Evolutionary conservation across 2,329 filamentous ascomycete species (phyloP).

Genomic region (Massarina eburnea): DNA sequence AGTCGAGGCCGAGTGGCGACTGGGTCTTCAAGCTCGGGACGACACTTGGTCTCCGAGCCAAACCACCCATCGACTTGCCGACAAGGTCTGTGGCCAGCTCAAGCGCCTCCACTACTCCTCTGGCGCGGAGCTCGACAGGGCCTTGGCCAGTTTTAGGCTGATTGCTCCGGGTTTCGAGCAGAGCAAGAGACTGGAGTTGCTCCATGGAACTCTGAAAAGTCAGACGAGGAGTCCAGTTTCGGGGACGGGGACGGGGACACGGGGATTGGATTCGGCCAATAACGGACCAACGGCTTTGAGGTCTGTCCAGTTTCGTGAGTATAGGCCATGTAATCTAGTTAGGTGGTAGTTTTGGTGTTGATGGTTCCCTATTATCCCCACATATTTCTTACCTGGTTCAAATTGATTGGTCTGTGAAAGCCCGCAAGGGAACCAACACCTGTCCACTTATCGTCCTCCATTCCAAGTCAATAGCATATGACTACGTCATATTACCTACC

Average conservation of each 20-base stretch:
- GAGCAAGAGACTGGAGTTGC: background rate
- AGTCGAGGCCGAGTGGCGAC: constrained; percentile 22
- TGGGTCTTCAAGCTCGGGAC: constrained; percentile 19
- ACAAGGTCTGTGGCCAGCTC: constrained; percentile 19
- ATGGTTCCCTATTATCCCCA: no score
- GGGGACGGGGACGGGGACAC: constrained; percentile 3
- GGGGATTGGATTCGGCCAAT: background rate
- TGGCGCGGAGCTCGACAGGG: constrained; percentile 15
- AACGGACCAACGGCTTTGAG: constrained; percentile 8
- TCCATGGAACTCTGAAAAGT: constrained; percentile 16
- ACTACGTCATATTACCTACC: no score
- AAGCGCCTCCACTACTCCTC: constrained; percentile 20
- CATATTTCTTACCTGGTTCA: no score
- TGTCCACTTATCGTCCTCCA: no score
- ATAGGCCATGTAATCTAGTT: no score
- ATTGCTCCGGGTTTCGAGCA: constrained; percentile 1
- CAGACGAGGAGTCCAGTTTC: constrained; percentile 1
- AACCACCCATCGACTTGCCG: constrained; percentile 6
- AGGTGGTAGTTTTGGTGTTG: no score
- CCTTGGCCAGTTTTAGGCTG: constrained; percentile 17
- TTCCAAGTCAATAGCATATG: no score
- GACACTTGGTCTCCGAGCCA: constrained; percentile 25
- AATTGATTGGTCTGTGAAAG: no score
- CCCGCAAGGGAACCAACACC: no score
- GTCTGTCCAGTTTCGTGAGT: constrained; percentile 8